Evolutionary conservation across 805 yeast genomes (phyloP).

Genomic region (Sugiyamaella qingdaonensis): DNA sequence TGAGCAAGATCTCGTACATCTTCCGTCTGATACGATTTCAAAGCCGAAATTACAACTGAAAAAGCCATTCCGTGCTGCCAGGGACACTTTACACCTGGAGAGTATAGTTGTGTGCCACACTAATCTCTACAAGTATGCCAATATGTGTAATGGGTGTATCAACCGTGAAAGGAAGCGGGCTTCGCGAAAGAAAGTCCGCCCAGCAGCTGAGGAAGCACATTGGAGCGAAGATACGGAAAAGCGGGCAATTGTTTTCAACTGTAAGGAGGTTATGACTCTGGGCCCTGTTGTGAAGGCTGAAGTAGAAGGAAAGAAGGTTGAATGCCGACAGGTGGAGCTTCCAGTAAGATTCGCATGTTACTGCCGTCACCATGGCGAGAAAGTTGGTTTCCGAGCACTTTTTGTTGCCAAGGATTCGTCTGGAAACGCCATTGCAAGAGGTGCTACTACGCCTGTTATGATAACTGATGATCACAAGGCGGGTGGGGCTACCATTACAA

Average conservation of each 20-base stretch:
- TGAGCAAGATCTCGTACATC: constrained; percentile 62
- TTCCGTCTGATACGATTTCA: constrained; percentile 84
- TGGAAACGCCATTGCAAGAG: constrained; percentile 66
- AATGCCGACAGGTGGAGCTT: constrained; percentile 41
- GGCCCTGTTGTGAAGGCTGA: constrained; percentile 26
- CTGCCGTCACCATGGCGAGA: constrained; percentile 90
- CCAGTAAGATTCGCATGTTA: constrained; percentile 86
- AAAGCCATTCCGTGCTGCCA: constrained; percentile 25
- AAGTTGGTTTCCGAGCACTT: constrained; percentile 66
- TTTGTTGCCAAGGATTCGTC: constrained; percentile 54
- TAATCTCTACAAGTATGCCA: constrained; percentile 46
- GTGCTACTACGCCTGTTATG: constrained; percentile 69
- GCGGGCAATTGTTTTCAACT: constrained; percentile 85
- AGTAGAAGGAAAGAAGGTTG: constrained; percentile 24
- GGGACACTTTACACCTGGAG: constrained; percentile 48
- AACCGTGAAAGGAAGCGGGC: constrained; percentile 94
- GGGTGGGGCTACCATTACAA: constrained; percentile 6
- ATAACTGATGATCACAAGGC: constrained; percentile 92
- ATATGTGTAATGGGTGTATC: constrained; percentile 83
- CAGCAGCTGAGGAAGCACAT: constrained; percentile 65
- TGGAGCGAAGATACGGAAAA: constrained; percentile 73
- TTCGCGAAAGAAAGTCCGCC: constrained; percentile 81
- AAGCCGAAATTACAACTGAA: constrained; percentile 76
- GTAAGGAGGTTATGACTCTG: constrained; percentile 78
- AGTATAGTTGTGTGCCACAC: constrained; percentile 67